phyloP scores from a whole-genome alignment of 257 asterid species.

The Ajuga chamaepitys region DNA sequence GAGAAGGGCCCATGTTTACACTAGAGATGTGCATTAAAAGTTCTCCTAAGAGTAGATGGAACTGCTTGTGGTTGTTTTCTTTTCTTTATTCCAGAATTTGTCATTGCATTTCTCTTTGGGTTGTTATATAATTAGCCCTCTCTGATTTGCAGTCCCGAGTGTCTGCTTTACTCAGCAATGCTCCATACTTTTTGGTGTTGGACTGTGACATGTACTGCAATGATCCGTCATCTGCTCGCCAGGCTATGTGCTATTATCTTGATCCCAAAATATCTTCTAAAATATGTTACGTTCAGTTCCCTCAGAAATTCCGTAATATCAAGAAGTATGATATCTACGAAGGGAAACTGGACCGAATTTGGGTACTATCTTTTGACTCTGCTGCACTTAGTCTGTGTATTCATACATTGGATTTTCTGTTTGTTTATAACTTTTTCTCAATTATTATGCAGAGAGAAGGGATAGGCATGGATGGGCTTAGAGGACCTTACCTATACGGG shows the following conservation, averaged over 20 bases:
- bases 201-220: conserved; percentile 54
- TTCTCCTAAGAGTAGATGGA: not conserved
- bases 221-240: conserved; percentile 44
- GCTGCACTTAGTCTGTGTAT: not conserved
- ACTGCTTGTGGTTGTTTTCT: not conserved
- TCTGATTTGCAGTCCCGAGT: conserved; percentile 52
- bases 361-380: not conserved
- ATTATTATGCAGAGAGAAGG: conserved; percentile 31
- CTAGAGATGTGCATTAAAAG: not conserved
- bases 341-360: conserved; percentile 19
- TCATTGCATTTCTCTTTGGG: not conserved
- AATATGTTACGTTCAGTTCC: conserved; percentile 62
- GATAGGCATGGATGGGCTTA: conserved; percentile 47
- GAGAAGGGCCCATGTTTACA: not conserved
- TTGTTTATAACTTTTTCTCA: not conserved
- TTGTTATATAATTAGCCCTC: not conserved
- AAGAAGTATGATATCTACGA: conserved; percentile 47
- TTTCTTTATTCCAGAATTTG: not conserved
- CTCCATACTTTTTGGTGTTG: conserved; percentile 51
- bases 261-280: conserved; percentile 34
- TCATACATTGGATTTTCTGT: not conserved
- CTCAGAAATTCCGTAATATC: conserved; percentile 47
- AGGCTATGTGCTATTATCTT: conserved; percentile 49
- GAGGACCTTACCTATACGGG: conserved; percentile 43
- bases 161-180: conserved; percentile 57